phyloP scores from a whole-genome alignment of 352 stramenopile species.

The Nothophytophthora sp. region DNA sequence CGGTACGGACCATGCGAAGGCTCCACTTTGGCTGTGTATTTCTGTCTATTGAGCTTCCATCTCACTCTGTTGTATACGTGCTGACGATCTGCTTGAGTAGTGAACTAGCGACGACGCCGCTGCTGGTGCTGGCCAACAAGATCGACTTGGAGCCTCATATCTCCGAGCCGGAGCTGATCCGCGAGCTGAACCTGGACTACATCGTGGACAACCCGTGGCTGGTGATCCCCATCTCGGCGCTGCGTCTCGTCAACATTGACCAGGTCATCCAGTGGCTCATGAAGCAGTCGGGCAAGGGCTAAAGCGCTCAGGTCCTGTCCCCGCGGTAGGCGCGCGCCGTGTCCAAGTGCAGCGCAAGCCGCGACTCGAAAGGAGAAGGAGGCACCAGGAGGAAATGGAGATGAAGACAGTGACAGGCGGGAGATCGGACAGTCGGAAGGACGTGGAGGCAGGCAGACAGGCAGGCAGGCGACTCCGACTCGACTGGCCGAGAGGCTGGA shows the following conservation, averaged over 20 bases:
- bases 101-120: conserved; percentile 89
- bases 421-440: neutral
- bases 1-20: conserved; percentile 87
- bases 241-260: conserved; percentile 97
- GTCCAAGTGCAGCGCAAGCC: conserved; percentile 1
- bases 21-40: no score
- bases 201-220: conserved; percentile 99
- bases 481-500: conserved; percentile 10
- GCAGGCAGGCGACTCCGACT: no score
- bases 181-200: conserved; percentile 98
- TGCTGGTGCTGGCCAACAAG: conserved; percentile 99
- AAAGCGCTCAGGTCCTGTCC: conserved; percentile 16
- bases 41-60: no score
- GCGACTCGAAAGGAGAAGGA: conserved; percentile 16
- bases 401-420: conserved; percentile 12
- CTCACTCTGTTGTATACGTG: conserved; percentile 4
- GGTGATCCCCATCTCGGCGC: conserved; percentile 97
- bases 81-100: conserved; percentile 24
- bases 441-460: conserved; percentile 8
- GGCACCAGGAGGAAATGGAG: conserved; percentile 12
- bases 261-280: conserved; percentile 98
- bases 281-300: conserved; percentile 92
- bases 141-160: conserved; percentile 97
- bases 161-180: conserved; percentile 89
- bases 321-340: neutral